Evolutionary conservation across 2,329 filamentous ascomycete genomes (phyloP), one percentile per base, ranked within the genome.

Genomic region (Claviceps sp.): DNA sequence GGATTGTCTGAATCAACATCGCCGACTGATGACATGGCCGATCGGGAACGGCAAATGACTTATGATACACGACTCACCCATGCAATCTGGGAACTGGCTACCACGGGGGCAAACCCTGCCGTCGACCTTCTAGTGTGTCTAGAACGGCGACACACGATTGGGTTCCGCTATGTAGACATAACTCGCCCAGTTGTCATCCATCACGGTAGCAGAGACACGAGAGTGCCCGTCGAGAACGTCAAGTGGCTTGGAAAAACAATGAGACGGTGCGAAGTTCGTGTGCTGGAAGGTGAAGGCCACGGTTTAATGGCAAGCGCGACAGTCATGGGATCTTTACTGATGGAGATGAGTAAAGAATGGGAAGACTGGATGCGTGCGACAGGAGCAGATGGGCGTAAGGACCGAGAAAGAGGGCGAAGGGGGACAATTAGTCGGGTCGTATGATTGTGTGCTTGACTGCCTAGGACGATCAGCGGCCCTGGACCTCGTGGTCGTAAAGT

Each of bases 121-220:
- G 88, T 95, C 0, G 93, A 98, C 66, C 71, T 98, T 17, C 74
- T 98, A 1, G 86, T 96, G 5, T 98, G 93, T 63, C 75, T 98
- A 1, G 93, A 98, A 67, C 82, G 93, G 22, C 80, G 87, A 29
- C 88, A 95, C 60, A 83, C 86, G 0, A 95, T 98, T 60, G 93
- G 93, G 0, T 98, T 98, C 70, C 82, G 90, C 48, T 98, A 98
- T 63, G 91, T 95, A 17, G 93, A 98, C 64, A 95, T 98, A 58
- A 94, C 86, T 5, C 80, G 89, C 8, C 80, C 88, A 0, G 86
- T 97, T 0, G 85, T 96, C 23, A 95, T 98, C 57, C 91, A 96
- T 62, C 93, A 98, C 64, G 93, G 93, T 39, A 88, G 82, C 62
- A 83, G 86, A 59, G 93, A 98, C 62, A 89, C 85, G 6, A 80